Evolutionary conservation across 148 eudicot genomes (phyloP), one percentile per base, ranked within the genome.

Genomic region (Silene conica): DNA sequence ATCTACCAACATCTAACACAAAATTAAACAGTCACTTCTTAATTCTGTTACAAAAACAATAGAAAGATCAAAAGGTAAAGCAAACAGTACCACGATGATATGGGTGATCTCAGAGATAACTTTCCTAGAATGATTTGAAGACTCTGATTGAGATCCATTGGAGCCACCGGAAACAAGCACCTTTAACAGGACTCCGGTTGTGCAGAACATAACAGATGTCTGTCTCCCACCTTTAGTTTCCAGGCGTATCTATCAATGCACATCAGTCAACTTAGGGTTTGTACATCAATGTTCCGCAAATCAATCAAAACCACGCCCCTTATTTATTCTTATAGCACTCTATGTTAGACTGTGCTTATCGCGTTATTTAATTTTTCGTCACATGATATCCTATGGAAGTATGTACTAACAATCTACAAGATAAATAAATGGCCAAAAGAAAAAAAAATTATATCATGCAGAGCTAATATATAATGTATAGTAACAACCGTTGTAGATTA

Each of bases 201-300:
- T 92, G 83, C 99, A 95, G 77, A 95, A 95, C 75, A 95, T 38
- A 41, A 92, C 74, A 54, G 97, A 92, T 18, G 99, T 90, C 10
- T 86, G 86, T 73, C 80, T 90, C 69, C 94, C 94, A 74, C 99
- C 99, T 90, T 83, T 90, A 82, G 88, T 83, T 63, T 92, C 97
- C 79, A 95, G 75, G 52, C 99, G 87, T 82, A 95, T 95, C 99
- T 95, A 81, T 68, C 74, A 81, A 65, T 25, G 61, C 72, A 65
- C 31, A 67, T 0, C 16, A 74, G 73, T 52, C 48, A 79, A 58
- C 41, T 5, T 50, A 52, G 20, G 22, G 60, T 48, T 50, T 25
- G 59, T 69, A 69, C 16, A 52, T 19, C 43, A 69, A 12, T 50
- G 20, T 38, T 65, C 19, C 12, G 3, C 55, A 50, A 15, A 13